Percentiles rank a stretch among this genome's conserved stretches.
phyloP scores from a whole-genome alignment of 1,284 basidiomycete genomes.

The Cutaneotrichosporon sp. region DNA sequence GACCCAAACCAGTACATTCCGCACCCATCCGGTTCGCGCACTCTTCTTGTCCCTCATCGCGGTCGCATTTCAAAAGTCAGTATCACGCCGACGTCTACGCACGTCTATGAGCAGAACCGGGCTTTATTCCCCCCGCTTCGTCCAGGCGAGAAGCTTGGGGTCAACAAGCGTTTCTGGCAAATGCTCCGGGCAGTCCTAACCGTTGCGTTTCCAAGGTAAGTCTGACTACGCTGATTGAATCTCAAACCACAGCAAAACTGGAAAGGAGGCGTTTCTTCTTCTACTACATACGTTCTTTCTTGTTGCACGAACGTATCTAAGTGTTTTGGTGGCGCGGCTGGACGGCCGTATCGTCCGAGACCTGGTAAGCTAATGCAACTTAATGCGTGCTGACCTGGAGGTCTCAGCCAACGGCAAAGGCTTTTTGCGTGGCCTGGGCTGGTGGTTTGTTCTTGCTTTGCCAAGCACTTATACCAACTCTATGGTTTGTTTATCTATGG shows the following conservation, averaged over 20 bases:
- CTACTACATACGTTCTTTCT: constrained; percentile 80
- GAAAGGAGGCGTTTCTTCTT: constrained; percentile 73
- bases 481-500: constrained; percentile 57
- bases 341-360: constrained; percentile 88
- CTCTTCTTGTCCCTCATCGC: constrained; percentile 62
- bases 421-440: constrained; percentile 72
- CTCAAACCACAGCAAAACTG: constrained; percentile 52
- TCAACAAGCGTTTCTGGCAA: constrained; percentile 71
- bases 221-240: not conserved
- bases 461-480: constrained; percentile 95
- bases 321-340: constrained; percentile 78
- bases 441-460: constrained; percentile 87
- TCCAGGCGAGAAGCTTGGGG: constrained; percentile 58
- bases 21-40: constrained; percentile 54
- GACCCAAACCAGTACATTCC: constrained; percentile 37
- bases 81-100: constrained; percentile 42
- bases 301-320: constrained; percentile 76
- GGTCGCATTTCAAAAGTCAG: constrained; percentile 59
- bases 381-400: constrained; percentile 32
- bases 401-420: constrained; percentile 78
- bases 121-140: constrained; percentile 32
- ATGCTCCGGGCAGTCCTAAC: constrained; percentile 72
- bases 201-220: constrained; percentile 61
- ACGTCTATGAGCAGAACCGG: constrained; percentile 31
- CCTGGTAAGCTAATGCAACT: constrained; percentile 54